Evolutionary conservation across 331 rosid species (phyloP).

Genomic region (Malus hybrid): DNA sequence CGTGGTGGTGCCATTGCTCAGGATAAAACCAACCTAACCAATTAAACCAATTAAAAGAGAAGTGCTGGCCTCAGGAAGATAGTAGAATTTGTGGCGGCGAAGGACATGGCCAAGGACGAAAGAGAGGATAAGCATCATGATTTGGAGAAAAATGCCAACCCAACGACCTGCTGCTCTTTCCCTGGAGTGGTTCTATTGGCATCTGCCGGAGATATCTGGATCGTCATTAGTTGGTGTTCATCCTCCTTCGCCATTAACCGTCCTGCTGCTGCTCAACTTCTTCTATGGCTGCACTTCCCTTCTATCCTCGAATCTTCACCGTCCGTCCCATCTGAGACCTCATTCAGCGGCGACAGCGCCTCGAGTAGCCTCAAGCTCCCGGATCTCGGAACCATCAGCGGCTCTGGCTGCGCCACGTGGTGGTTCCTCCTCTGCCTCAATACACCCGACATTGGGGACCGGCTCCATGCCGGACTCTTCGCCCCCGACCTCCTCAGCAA

Average conservation of each 20-base stretch:
- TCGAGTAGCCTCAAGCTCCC: conserved; percentile 74
- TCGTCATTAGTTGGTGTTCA: conserved; percentile 13
- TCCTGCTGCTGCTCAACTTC: no score
- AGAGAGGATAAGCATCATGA: conserved; percentile 91
- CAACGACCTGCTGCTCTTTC: conserved; percentile 93
- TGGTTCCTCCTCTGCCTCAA: conserved; percentile 62
- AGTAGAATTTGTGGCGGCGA: conserved; percentile 80
- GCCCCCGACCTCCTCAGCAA: conserved; percentile 78
- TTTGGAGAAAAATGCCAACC: conserved; percentile 94
- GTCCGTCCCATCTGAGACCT: conserved; percentile 56
- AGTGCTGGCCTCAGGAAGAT: conserved; percentile 96
- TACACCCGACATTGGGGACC: conserved; percentile 59
- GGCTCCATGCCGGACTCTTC: conserved; percentile 55
- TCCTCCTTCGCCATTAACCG: conserved; percentile 34
- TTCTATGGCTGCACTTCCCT: conserved; percentile 57
- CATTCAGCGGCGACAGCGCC: conserved; percentile 83
- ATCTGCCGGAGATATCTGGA: background rate
- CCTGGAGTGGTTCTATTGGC: conserved; percentile 36
- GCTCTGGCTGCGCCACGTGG: conserved; percentile 50
- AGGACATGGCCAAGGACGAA: conserved; percentile 94
- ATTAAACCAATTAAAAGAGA: conserved; percentile 76
- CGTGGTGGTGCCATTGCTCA: no score
- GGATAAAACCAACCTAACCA: no score
- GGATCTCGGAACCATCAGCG: conserved; percentile 61
- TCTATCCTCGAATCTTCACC: conserved; percentile 54